These are phyloP conservation scores for Byssoonygena ceratinophila DNA, from an alignment of 2,329 filamentous ascomycete species.

Conservation along the genomic window DNA sequence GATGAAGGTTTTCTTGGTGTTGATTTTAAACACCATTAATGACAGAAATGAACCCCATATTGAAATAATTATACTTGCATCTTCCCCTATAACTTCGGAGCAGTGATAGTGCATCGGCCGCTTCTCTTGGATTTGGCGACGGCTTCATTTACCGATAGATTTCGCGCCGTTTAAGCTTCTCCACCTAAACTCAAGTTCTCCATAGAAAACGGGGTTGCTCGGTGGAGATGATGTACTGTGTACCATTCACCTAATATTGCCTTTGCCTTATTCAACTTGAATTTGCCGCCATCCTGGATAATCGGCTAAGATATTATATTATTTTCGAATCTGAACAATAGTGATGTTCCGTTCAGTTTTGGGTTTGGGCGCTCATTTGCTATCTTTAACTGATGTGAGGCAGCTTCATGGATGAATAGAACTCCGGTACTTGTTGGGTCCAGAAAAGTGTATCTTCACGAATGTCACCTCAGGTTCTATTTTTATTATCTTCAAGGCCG, in stretches of 20 bases:
- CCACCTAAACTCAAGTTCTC: background rate
- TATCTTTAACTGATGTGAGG: background rate
- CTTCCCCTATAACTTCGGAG: background rate
- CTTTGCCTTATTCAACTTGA: too few species aligned
- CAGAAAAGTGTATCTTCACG: background rate
- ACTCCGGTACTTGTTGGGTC: background rate
- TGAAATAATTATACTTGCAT: background rate
- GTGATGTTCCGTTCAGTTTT: background rate
- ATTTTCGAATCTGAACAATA: background rate
- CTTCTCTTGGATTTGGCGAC: too few species aligned
- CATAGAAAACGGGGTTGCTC: background rate
- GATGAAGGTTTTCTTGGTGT: background rate
- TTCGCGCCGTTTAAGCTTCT: background rate
- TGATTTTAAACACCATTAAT: background rate
- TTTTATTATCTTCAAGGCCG: slow-evolving; percentile 15
- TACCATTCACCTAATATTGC: too few species aligned
- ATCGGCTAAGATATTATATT: background rate
- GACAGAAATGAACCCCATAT: background rate
- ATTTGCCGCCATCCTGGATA: background rate
- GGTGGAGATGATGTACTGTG: background rate
- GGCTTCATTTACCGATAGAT: too few species aligned
- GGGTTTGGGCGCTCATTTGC: background rate
- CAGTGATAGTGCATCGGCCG: background rate
- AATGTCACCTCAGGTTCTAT: background rate
- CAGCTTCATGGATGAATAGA: background rate